Base-by-base conservation (phyloP, 1,284 basidiomycete genomes). In the Ustilago vetiveriae region DNA sequence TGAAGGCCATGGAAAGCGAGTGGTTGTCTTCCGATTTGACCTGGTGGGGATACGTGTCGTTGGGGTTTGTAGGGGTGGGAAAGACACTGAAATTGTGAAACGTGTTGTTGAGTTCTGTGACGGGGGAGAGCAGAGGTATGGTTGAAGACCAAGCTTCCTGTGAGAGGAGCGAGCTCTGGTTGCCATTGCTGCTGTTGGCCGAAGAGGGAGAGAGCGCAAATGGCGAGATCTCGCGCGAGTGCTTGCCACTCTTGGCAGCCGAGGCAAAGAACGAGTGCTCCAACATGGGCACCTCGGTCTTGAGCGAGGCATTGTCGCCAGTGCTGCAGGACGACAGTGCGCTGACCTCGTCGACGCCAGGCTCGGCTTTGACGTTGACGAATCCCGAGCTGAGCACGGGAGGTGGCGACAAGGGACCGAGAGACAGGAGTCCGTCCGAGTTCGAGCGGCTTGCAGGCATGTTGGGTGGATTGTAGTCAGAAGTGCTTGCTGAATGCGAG, bases 51-150 rank as follows among this genome's bases (percentile, higher is more conserved):
- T 29, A 19, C 13, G 26, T 4, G 21, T 13, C 10, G 9, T 27
- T 30, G 11, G 29, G 4, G 17, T 6, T 21, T 19, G 42, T 24
- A 11, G 37, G 6, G 30, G n/a, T 24, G 30, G 22, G 21, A 16
- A 68, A 62, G 33, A 55, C 46, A 35, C 26, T 48, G 38, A 65
- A 54, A 17, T n/a, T 36, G 53, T 42, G 29, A 29, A 71, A 62
- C 6, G 43, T 47, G 29, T 38, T 30, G 35, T 57, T 60, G 24
- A 71, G 46, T 21, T 71, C 53, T 17, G 48, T 47, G 22, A 62
- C 57, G 19, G 68, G 62, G 11, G 54, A 58, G 13, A 66, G 47
- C 33, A 71, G 33, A 1, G 58, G 50, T 2, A 37, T 23, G n/a
- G 44, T 35, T 16, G 44, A 19, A n/a, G 51, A 37, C 64, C 64